phyloP scores from a whole-genome alignment of 1,284 basidiomycete species.

The Irpex sp. region DNA sequence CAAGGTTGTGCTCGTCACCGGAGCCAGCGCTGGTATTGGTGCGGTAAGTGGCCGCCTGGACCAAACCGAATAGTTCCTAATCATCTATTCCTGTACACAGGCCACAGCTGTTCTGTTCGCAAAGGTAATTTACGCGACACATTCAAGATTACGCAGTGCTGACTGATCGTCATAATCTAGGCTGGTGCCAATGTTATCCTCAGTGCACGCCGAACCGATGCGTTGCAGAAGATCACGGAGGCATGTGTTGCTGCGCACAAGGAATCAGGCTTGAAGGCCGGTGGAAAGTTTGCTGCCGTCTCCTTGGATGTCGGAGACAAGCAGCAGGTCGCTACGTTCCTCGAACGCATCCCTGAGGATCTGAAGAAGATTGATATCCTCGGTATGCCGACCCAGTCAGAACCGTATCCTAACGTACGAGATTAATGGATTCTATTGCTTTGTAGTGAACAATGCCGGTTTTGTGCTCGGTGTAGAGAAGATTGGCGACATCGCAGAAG shows the following conservation, averaged over 20 bases:
- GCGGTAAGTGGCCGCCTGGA: slow-evolving; percentile 43
- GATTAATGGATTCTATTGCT: not conserved
- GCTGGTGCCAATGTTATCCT: slow-evolving; percentile 79
- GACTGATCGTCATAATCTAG: slow-evolving; percentile 31
- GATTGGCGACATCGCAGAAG: slow-evolving; percentile 74
- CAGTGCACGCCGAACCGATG: slow-evolving; percentile 65
- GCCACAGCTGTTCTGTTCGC: slow-evolving; percentile 85
- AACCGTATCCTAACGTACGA: not conserved
- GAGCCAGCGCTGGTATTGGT: slow-evolving; percentile 82
- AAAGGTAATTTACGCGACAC: slow-evolving; percentile 42
- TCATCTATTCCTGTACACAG: slow-evolving; percentile 31
- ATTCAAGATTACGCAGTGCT: not conserved
- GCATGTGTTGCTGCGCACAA: slow-evolving; percentile 69
- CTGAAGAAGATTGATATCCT: slow-evolving; percentile 72
- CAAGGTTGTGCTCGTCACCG: slow-evolving; percentile 86
- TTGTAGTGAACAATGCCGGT: slow-evolving; percentile 82
- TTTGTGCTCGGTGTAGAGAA: slow-evolving; percentile 82
- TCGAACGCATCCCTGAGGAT: slow-evolving; percentile 65
- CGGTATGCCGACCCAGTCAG: slow-evolving; percentile 38
- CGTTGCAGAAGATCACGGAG: slow-evolving; percentile 59
- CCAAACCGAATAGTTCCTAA: not conserved
- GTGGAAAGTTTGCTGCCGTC: slow-evolving; percentile 66
- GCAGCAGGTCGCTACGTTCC: slow-evolving; percentile 59
- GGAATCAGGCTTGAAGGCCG: slow-evolving; percentile 65
- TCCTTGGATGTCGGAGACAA: slow-evolving; percentile 76